Evolutionary conservation across 306 rosid species (phyloP), one percentile per base, ranked within the genome.

Genomic region (Erythrophleum fordii): DNA sequence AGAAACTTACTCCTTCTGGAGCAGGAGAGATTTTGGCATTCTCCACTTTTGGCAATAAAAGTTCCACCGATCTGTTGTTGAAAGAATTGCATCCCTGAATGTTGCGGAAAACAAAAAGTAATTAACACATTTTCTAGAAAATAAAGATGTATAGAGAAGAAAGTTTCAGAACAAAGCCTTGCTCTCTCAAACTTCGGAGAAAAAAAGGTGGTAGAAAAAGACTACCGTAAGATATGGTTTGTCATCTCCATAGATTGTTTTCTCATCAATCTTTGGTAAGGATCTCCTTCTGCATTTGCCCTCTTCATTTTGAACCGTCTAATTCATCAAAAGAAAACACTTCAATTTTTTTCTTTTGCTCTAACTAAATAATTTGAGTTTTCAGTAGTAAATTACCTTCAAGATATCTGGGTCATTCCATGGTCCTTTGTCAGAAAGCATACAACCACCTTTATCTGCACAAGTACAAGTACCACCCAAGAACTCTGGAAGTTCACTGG

Each of bases 351-450:
- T 83, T 62, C 10, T 22, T 42, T 83, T 77, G 78, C 69, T 59
- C 18, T 60, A 6, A 16, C 48, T 66, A 75, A 26, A 34, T 35
- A 44, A 25, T 29, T 35, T 68, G 22, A 16, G 68, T 62, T 31
- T 69, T 76, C 6, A 77, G 67, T 72, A 52, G 44, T 20, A 72
- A 60, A 73, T 69, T 82, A 95, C 99, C 98, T 88, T 89, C 60
- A 85, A 74, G 66, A 92, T 93, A 0, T 92, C 97, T 25, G 93
- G 88, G 73, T 96, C 95, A 76, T 93, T 96, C 99, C 99, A 96
- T 6, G 99, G 99, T n/a, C 99, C 99, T 92, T 93, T 96, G 85
- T 96, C 99, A 0, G 99, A 90, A 72, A 88, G 89, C 98, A 96
- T 90, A 73, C 99, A 96, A 9, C 99, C 99, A 29, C 98, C 99